Conservation (phyloP, 2,329 filamentous ascomycete species). For the Bretziella fagacearum region DNA sequence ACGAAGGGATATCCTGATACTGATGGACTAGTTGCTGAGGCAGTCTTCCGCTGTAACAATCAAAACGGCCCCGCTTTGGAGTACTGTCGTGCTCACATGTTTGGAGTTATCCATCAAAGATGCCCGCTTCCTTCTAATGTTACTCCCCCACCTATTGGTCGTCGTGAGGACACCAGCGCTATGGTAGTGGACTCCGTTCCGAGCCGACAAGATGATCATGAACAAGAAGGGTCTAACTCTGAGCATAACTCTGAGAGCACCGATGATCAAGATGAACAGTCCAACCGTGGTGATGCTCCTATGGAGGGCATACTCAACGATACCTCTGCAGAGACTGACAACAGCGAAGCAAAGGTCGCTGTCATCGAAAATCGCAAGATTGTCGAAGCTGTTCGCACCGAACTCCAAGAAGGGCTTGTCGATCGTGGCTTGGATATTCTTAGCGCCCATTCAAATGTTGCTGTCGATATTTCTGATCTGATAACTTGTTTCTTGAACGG, state of each 20-base stretch:
- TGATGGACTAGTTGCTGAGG: constrained; percentile 44
- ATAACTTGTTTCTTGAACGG: constrained; percentile 55
- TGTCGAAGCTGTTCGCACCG: constrained; percentile 40
- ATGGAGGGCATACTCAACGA: constrained; percentile 17
- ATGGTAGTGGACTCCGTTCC: constrained; percentile 21
- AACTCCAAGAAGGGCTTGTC: constrained; percentile 61
- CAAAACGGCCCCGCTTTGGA: constrained; percentile 42
- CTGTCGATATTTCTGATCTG: constrained; percentile 79
- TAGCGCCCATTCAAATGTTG: constrained; percentile 69
- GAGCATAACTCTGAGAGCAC: constrained; percentile 13
- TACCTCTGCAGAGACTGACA: constrained; percentile 17
- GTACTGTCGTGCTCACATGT: constrained; percentile 53
- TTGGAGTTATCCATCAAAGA: constrained; percentile 40
- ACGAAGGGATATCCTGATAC: background rate
- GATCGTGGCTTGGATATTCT: constrained; percentile 84
- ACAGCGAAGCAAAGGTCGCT: constrained; percentile 15
- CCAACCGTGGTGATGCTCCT: constrained; percentile 11
- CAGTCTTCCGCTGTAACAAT: constrained; percentile 67
- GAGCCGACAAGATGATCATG: no score
- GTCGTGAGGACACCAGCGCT: no score
- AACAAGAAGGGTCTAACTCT: constrained; percentile 17
- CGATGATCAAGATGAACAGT: constrained; percentile 14
- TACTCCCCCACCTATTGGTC: background rate
- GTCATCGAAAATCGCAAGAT: constrained; percentile 23
- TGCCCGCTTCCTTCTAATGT: constrained; percentile 40